phyloP scores from a whole-genome alignment of 1,284 basidiomycete species.

The Moesziomyces sp. region DNA sequence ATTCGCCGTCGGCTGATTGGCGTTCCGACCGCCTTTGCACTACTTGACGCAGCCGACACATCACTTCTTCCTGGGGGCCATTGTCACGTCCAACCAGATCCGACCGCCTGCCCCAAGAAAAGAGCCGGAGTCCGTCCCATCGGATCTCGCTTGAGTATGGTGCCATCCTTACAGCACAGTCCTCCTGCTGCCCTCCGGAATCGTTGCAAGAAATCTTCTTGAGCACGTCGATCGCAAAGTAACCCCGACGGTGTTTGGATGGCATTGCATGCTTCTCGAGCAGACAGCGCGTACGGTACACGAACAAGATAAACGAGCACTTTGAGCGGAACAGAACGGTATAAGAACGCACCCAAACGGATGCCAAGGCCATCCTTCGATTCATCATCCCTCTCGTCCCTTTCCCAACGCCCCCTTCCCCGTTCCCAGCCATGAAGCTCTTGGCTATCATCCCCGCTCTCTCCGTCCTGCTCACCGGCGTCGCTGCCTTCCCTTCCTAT shows the following conservation, averaged over 20 bases:
- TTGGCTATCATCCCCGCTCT: constrained; percentile 8
- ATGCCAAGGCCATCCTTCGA: background rate
- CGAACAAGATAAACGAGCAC: background rate
- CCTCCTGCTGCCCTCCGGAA: background rate
- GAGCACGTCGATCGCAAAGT: background rate
- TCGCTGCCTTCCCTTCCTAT: constrained; percentile 41
- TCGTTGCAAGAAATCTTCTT: background rate
- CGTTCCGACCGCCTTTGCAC: background rate
- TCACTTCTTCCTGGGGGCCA: background rate
- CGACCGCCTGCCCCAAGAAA: too few species aligned
- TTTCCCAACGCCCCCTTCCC: constrained; percentile 3
- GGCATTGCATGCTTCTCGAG: background rate
- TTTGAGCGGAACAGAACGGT: constrained; percentile 2
- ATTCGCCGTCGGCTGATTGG: constrained; percentile 3
- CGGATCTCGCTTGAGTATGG: constrained; percentile 6
- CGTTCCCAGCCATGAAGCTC: constrained; percentile 20
- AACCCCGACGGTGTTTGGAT: background rate
- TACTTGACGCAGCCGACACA: constrained; percentile 3
- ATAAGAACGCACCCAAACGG: background rate
- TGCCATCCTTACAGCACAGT: constrained; percentile 5
- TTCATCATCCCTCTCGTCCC: constrained; percentile 6
- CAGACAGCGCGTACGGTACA: too few species aligned
- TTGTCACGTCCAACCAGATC: too few species aligned
- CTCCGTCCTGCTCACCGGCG: constrained; percentile 26
- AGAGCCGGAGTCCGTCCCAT: too few species aligned